Evolutionary conservation across 805 yeast genomes (phyloP).

Genomic region (Yamadazyma phyllophila): DNA sequence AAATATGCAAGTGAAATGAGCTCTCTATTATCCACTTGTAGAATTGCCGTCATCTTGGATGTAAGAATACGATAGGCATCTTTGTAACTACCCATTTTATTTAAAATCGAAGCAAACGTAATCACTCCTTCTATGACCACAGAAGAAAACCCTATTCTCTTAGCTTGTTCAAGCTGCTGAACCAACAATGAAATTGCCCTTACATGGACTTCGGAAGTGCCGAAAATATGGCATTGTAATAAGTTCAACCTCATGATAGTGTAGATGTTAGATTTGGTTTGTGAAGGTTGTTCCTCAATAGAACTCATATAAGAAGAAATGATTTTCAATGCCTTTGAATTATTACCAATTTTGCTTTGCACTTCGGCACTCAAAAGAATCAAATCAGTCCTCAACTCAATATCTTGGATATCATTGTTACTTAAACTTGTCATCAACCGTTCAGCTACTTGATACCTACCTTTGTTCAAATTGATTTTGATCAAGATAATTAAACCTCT

Average conservation of each 20-base stretch:
- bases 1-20: conserved; percentile 34
- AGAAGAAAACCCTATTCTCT: conserved; percentile 43
- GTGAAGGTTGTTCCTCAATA: conserved; percentile 16
- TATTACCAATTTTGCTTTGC: conserved; percentile 31
- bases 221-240: conserved; percentile 45
- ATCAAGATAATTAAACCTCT: conserved; percentile 40
- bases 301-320: conserved; percentile 20
- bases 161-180: conserved; percentile 49
- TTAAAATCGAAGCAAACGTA: conserved; percentile 44
- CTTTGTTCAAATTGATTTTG: conserved; percentile 35
- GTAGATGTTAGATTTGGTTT: conserved; percentile 30
- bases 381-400: conserved; percentile 30
- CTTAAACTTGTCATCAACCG: conserved; percentile 30
- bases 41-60: conserved; percentile 43
- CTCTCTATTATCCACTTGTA: conserved; percentile 39
- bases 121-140: conserved; percentile 47
- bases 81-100: conserved; percentile 36
- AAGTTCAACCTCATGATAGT: conserved; percentile 48
- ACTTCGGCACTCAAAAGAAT: conserved; percentile 26
- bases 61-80: conserved; percentile 45
- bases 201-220: conserved; percentile 42
- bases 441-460: conserved; percentile 33
- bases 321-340: conserved; percentile 24
- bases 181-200: conserved; percentile 50
- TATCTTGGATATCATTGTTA: conserved; percentile 29